Percentiles rank a stretch among this genome's conserved stretches.
These are phyloP conservation scores for Gremmenia infestans DNA, from an alignment of 2,329 filamentous ascomycete species.

Conservation along the genomic window DNA sequence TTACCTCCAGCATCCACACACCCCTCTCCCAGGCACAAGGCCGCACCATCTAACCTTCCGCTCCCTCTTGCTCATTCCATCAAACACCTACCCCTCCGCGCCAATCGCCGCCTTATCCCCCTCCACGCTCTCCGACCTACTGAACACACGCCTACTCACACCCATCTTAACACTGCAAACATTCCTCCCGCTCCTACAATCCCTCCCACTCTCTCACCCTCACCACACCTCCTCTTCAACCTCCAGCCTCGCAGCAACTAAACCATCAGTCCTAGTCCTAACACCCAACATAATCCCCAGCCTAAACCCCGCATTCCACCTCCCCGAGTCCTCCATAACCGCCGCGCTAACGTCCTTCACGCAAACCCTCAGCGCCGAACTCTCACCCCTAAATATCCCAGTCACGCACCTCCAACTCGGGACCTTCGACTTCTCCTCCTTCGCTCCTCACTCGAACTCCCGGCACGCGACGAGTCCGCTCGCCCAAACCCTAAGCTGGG, in stretches of 20 bases:
- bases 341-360: slow-evolving; percentile 84
- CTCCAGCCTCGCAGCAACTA: slow-evolving; percentile 39
- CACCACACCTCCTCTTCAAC: slow-evolving; percentile 29
- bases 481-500: slow-evolving; percentile 58
- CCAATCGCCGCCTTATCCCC: slow-evolving; percentile 82
- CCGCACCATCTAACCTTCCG: slow-evolving; percentile 72
- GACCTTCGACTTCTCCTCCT: slow-evolving; percentile 77
- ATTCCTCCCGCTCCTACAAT: slow-evolving; percentile 75
- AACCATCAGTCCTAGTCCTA: slow-evolving; percentile 68
- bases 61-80: slow-evolving; percentile 79
- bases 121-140: slow-evolving; percentile 78
- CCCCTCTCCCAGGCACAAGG: slow-evolving; percentile 70
- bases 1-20: slow-evolving; percentile 68
- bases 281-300: slow-evolving; percentile 78
- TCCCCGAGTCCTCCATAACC: slow-evolving; percentile 80
- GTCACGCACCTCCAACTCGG: slow-evolving; percentile 88
- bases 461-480: slow-evolving; percentile 35
- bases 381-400: slow-evolving; percentile 68
- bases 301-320: slow-evolving; percentile 74
- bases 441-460: slow-evolving; percentile 43
- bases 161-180: slow-evolving; percentile 85
- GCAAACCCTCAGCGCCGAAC: slow-evolving; percentile 72
- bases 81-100: slow-evolving; percentile 72
- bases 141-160: slow-evolving; percentile 87
- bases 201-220: slow-evolving; percentile 39